phyloP scores from a whole-genome alignment of 495 filamentous ascomycete genomes.

The Aspergillus avenaceus region DNA sequence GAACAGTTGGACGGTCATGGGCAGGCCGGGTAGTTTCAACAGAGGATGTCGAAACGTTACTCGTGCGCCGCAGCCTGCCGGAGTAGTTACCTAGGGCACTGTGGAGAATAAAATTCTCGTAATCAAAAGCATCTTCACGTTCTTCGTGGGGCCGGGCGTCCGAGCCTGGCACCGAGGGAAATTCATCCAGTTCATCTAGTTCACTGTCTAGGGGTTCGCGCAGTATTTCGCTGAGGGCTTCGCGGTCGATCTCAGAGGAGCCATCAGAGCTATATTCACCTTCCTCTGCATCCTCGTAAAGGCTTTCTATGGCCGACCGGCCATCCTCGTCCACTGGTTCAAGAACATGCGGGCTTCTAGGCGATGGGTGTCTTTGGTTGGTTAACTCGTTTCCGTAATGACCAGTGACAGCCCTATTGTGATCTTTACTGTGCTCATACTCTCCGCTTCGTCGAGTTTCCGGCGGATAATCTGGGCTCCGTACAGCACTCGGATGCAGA shows the following conservation, averaged over 20 bases:
- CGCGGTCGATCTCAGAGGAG: slow-evolving; percentile 48
- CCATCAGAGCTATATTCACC: slow-evolving; percentile 25
- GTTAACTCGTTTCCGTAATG: not conserved
- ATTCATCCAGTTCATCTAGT: slow-evolving; percentile 23
- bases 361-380: not conserved
- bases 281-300: slow-evolving; percentile 59
- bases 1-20: slow-evolving; percentile 16
- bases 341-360: slow-evolving; percentile 1
- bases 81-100: slow-evolving; percentile 75
- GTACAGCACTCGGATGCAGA: slow-evolving; percentile 31
- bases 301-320: slow-evolving; percentile 43
- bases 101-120: slow-evolving; percentile 92
- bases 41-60: slow-evolving; percentile 64
- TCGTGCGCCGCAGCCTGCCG: slow-evolving; percentile 47
- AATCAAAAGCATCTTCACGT: slow-evolving; percentile 94
- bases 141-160: slow-evolving; percentile 72
- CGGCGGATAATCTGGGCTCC: slow-evolving; percentile 19
- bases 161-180: slow-evolving; percentile 17
- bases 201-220: slow-evolving; percentile 41
- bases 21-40: slow-evolving; percentile 63
- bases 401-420: not conserved
- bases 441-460: slow-evolving; percentile 24
- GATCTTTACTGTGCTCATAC: not conserved
- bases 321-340: slow-evolving; percentile 24
- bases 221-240: slow-evolving; percentile 41